Evolutionary conservation across 2,329 filamentous ascomycete species (phyloP).

Genomic region (Colletotrichum navitas): DNA sequence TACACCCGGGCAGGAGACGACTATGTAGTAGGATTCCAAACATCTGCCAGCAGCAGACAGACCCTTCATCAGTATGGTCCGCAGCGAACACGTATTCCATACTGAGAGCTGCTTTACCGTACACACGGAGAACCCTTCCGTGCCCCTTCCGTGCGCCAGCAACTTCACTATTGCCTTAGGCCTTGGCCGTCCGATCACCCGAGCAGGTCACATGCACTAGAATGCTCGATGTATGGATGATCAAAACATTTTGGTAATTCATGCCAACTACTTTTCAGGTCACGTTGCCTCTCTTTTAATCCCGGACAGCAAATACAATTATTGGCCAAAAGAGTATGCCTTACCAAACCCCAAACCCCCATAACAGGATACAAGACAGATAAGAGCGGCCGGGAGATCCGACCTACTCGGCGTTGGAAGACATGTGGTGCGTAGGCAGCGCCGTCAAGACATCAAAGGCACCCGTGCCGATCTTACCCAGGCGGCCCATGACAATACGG

Average conservation of each 20-base stretch:
- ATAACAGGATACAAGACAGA: slow-evolving; percentile 22
- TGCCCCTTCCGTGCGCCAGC: not conserved
- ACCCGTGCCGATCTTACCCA: slow-evolving; percentile 89
- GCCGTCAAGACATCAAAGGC: slow-evolving; percentile 87
- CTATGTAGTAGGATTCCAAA: not conserved
- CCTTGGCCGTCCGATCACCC: not conserved
- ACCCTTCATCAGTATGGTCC: not conserved
- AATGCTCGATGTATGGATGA: not conserved
- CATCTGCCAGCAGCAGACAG: not conserved
- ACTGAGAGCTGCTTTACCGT: not conserved
- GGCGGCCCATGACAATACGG: slow-evolving; percentile 86
- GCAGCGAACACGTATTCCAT: not conserved
- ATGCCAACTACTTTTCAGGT: slow-evolving; percentile 34
- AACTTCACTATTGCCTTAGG: not conserved
- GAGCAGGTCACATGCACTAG: not conserved
- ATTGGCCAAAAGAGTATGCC: slow-evolving; percentile 20
- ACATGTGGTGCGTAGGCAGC: slow-evolving; percentile 64
- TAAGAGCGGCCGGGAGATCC: not conserved
- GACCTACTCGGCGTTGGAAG: slow-evolving; percentile 32
- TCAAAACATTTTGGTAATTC: slow-evolving; percentile 3
- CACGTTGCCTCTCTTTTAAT: slow-evolving; percentile 30
- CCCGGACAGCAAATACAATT: slow-evolving; percentile 36
- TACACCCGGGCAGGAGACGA: not conserved
- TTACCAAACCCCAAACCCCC: slow-evolving; percentile 10
- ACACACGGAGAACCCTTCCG: not conserved